Base-by-base conservation (phyloP, 2,329 filamentous ascomycete species). In the Tolypocladium sp. region DNA sequence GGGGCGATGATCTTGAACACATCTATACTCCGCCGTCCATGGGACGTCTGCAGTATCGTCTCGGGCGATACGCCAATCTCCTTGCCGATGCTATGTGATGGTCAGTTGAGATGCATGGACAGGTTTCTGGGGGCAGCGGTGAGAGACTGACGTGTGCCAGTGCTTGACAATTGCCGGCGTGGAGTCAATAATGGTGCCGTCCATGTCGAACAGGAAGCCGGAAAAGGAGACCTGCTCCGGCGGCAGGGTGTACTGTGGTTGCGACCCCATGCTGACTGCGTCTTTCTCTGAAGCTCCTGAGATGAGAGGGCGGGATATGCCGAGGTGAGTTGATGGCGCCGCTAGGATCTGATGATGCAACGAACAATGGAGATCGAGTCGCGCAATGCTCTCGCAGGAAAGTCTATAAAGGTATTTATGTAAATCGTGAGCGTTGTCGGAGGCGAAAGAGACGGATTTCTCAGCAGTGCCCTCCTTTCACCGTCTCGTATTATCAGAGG, bases 1-100 rank as follows among this genome's bases (percentile, higher is more conserved):
- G 91, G 89, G 62, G 90, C 87, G 60, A 96, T 83, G 35, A 92
- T 78, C 71, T 84, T 84, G 60, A 99, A 80, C 3, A 89, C 86
- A 67, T 99, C 94, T 68, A 97, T 96, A 65, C 87, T 91, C 60
- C 94, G 81, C 61, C 93, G 85, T 62, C 94, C 94, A 74, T 99
- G 94, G 6, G 92, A 96, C 12, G 91, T 96, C 67, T 91, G 83
- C 33, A 97, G 82, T 67, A 99, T 97, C 53, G 88, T 83, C 55
- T 87, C 81, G n/a, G 91, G 90, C 64, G 91, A 85, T 27, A 97
- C 87, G 30, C 90, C 90, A 67, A 97, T 88, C 70, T 96, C 90
- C 12, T 83, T 81, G 56, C 89, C 92, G 64, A 92, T 82, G n/a
- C 88, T 91, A 67, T 33, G 13, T 41, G 56, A 46, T 35, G 22